A percentile compares a stretch with the other conserved stretches of the same genome.
phyloP scores from a whole-genome alignment of 192 early-diverging fungal species.

The Rhizophagus sp. region DNA sequence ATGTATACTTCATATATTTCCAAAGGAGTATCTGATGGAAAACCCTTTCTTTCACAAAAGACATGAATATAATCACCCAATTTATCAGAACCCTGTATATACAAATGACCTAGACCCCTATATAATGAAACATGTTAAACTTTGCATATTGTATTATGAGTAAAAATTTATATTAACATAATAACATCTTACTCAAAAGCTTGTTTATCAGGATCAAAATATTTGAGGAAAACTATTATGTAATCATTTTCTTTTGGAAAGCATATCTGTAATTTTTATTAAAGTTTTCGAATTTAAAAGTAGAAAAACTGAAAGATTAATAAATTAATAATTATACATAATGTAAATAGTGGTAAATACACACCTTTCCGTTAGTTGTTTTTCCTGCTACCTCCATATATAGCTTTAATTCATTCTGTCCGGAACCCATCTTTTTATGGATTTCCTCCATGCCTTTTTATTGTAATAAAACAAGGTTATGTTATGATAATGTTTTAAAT shows the following conservation, averaged over 20 bases:
- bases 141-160: too few species aligned
- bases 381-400: conserved; percentile 43
- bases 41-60: conserved; percentile 53
- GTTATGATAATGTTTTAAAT: too few species aligned
- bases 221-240: conserved; percentile 83
- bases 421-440: conserved; percentile 39
- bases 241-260: too few species aligned
- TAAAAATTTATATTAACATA: too few species aligned
- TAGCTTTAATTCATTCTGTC: conserved; percentile 37
- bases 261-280: too few species aligned
- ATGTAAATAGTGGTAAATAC: too few species aligned
- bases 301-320: too few species aligned
- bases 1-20: conserved; percentile 62
- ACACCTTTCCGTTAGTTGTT: conserved; percentile 35
- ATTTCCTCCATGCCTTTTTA: conserved; percentile 42
- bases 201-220: conserved; percentile 67
- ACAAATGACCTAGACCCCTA: conserved; percentile 59
- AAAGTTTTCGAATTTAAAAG: too few species aligned
- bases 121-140: neutral
- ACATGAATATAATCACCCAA: conserved; percentile 63
- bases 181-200: conserved; percentile 56
- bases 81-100: conserved; percentile 47
- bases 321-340: too few species aligned
- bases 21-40: conserved; percentile 60
- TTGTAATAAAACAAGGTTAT: too few species aligned